phyloP scores from a whole-genome alignment of 2,329 filamentous ascomycete species.

The Epicoccum sorghinum region DNA sequence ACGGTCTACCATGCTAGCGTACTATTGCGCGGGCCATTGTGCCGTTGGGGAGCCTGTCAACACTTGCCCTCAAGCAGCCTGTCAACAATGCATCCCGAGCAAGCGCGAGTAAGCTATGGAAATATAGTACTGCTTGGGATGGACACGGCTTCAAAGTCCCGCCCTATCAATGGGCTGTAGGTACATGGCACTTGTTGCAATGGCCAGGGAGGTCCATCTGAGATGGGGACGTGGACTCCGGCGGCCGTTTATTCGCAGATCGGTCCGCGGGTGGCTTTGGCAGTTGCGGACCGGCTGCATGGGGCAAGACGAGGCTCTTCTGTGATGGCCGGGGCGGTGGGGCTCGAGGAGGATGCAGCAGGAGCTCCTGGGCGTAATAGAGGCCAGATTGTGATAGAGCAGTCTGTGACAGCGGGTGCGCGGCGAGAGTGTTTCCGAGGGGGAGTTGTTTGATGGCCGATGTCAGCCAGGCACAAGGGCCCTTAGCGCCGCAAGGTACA shows the following conservation, averaged over 20 bases:
- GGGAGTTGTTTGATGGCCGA: slow-evolving; percentile 3
- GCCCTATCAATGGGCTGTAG: slow-evolving; percentile 6
- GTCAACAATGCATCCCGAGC: background rate
- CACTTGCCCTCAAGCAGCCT: background rate
- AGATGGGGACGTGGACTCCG: slow-evolving; percentile 9
- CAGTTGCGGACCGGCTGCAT: background rate
- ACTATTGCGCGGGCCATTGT: slow-evolving; percentile 7
- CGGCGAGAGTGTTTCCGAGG: slow-evolving; percentile 8
- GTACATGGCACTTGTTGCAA: background rate
- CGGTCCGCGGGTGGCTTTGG: slow-evolving; percentile 3
- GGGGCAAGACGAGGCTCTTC: background rate
- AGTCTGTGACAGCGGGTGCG: background rate
- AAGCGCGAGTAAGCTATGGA: background rate
- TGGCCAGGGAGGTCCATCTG: background rate
- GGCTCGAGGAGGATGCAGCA: no score
- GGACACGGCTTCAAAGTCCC: background rate
- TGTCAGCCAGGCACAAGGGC: no score
- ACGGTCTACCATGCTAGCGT: slow-evolving; percentile 18
- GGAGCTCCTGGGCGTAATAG: background rate
- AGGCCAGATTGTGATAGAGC: slow-evolving; percentile 1
- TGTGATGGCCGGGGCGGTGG: no score
- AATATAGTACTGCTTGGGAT: background rate
- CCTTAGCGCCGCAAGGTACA: slow-evolving; percentile 7
- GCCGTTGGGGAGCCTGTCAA: slow-evolving; percentile 10
- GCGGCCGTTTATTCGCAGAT: slow-evolving; percentile 10